Evolutionary conservation across 139 green algal genomes (phyloP), one percentile per base, ranked within the genome.

Genomic region (Tetraselmis striata): DNA sequence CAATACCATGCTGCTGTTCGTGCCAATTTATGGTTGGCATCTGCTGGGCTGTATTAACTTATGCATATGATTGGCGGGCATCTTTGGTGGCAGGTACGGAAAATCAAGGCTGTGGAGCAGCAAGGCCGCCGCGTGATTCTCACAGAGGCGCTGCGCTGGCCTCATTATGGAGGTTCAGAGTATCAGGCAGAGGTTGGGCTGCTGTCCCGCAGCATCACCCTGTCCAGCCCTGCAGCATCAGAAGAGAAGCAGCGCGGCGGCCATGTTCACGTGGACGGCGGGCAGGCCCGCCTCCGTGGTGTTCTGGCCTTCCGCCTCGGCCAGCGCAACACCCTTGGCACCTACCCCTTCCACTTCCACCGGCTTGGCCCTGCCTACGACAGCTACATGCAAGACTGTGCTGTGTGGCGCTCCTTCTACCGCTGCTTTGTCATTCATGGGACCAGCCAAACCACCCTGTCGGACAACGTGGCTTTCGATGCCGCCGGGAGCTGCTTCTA

Each of bases 331-430:
- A 74, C 88, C 23, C 29, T 89, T 45, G 89, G 89, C 0, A 83
- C 84, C 26, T 93, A 93, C 84, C 90, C 90, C 59, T 90, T 93
- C 79, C 90, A 93, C 80, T 93, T 79, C 74, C 87, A 91, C 80
- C 26, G 90, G 59, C 24, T 87, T 0, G 82, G 82, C 11, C 22
- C 75, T 18, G 77, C 81, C 32, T 30, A 23, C n/a, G 27, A 59
- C 25, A 85, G 78, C 26, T 88, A 89, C 79, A 75, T 87, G 11
- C 45, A 67, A 18, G 45, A 67, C 18, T 67, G 45, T 18, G 45
- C 45, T 18, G 45, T 67, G 45, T 67, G 45, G 45, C 45, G 45
- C 45, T 67, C 45, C 45, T 67, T 67, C 18, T 67, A 67, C 18
- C 45, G 45, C 45, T 5, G 83, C 31, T 79, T 81, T 23, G 85